These are phyloP conservation scores for Eragrostis nindensis DNA, from an alignment of 176 grass and related monocot species.

Conservation along the genomic window DNA sequence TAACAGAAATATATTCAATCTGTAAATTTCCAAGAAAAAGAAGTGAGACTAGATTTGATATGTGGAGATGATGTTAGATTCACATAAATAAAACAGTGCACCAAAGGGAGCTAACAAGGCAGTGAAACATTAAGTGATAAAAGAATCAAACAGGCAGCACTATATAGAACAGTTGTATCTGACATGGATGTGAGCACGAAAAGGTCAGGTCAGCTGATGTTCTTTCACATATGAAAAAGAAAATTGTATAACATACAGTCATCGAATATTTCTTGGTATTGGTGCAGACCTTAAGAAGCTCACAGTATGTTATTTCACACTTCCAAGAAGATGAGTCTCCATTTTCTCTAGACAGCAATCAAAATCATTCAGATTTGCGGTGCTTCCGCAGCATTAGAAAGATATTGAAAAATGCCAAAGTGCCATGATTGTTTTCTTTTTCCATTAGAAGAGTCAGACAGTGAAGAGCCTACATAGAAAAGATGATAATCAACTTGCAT, in stretches of 20 bases:
- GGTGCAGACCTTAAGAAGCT: constrained; percentile 80
- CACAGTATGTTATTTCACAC: constrained; percentile 86
- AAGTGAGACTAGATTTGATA: not conserved
- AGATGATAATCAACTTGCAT: constrained; percentile 31
- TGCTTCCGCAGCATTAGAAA: constrained; percentile 62
- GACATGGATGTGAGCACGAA: not conserved
- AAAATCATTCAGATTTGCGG: constrained; percentile 44
- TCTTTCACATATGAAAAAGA: constrained; percentile 26
- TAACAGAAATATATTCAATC: constrained; percentile 18
- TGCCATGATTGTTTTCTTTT: constrained; percentile 46
- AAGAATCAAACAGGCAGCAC: constrained; percentile 15
- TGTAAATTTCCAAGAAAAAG: constrained; percentile 10
- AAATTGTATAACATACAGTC: constrained; percentile 12
- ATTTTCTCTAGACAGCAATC: constrained; percentile 72
- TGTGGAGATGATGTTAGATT: constrained; percentile 1
- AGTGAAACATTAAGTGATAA: constrained; percentile 7
- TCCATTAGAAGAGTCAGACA: constrained; percentile 64
- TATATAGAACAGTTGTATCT: constrained; percentile 2
- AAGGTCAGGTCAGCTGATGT: constrained; percentile 11
- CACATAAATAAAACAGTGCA: constrained; percentile 20
- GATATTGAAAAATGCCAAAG: constrained; percentile 77
- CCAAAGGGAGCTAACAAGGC: constrained; percentile 6
- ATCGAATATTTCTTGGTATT: constrained; percentile 27
- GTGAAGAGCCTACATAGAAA: constrained; percentile 62
- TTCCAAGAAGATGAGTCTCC: constrained; percentile 72